phyloP scores from a whole-genome alignment of 768 basidiomycete species.

The Astraeus odoratus region DNA sequence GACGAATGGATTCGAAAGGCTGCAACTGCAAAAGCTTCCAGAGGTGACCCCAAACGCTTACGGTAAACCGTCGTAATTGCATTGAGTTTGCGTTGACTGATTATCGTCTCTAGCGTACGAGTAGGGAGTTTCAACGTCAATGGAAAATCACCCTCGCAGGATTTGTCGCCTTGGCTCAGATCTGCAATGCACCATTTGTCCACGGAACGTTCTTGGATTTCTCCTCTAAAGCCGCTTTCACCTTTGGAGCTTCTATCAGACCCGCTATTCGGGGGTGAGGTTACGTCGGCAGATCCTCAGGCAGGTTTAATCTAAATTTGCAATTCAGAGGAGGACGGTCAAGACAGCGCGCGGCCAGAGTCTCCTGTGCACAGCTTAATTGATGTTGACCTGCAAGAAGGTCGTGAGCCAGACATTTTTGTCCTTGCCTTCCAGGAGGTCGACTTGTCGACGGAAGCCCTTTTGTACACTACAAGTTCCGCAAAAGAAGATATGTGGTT shows the following conservation, averaged over 20 bases:
- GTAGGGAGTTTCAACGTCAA: constrained; percentile 84
- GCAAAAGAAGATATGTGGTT: constrained; percentile 67
- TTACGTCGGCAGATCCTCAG: background rate
- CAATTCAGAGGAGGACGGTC: constrained; percentile 8
- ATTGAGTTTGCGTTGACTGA: background rate
- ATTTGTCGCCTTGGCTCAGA: constrained; percentile 61
- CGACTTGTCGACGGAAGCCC: constrained; percentile 70
- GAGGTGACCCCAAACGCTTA: constrained; percentile 16
- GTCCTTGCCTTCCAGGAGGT: constrained; percentile 80
- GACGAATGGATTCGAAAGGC: constrained; percentile 56
- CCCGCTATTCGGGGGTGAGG: constrained; percentile 19
- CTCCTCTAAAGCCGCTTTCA: constrained; percentile 30
- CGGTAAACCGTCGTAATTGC: constrained; percentile 12
- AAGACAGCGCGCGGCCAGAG: background rate
- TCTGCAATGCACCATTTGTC: constrained; percentile 8
- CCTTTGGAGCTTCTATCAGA: constrained; percentile 25
- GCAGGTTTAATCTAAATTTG: background rate
- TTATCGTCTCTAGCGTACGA: constrained; percentile 41
- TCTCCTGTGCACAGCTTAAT: background rate
- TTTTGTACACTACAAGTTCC: constrained; percentile 62
- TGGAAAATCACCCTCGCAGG: constrained; percentile 66
- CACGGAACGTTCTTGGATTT: constrained; percentile 19
- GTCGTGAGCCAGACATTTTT: constrained; percentile 55
- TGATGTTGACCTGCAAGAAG: constrained; percentile 16
- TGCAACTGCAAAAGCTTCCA: constrained; percentile 30